phyloP scores from a whole-genome alignment of 1,139 yeast genomes.

The Entelexis paramagnoliae region DNA sequence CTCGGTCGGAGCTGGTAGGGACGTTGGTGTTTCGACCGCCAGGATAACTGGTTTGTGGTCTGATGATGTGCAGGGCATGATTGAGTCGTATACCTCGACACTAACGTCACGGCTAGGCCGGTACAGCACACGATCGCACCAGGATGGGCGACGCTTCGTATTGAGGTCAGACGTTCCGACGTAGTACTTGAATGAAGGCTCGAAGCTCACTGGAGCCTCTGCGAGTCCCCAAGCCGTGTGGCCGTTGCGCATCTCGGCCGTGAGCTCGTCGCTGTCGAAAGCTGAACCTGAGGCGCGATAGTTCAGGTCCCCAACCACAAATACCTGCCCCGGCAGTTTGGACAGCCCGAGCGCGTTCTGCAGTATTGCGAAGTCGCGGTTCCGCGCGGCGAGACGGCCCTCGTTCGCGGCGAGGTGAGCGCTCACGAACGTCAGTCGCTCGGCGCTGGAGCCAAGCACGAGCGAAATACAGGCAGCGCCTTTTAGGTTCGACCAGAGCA shows the following conservation, averaged over 20 bases:
- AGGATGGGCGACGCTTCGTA: constrained; percentile 59
- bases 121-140: constrained; percentile 79
- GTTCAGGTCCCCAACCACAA: constrained; percentile 76
- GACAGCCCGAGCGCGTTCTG: constrained; percentile 27
- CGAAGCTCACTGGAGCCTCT: constrained; percentile 53
- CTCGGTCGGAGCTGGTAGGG: not conserved
- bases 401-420: constrained; percentile 73
- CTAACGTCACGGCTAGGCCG: not conserved
- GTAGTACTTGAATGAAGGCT: constrained; percentile 66
- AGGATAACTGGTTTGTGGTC: constrained; percentile 17
- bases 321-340: constrained; percentile 43
- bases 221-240: constrained; percentile 51
- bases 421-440: constrained; percentile 49
- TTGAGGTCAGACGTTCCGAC: constrained; percentile 41
- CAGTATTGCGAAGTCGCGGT: constrained; percentile 42
- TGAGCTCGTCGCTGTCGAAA: constrained; percentile 48
- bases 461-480: constrained; percentile 53
- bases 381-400: constrained; percentile 46
- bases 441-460: constrained; percentile 34
- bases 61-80: not conserved
- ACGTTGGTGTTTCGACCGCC: not conserved
- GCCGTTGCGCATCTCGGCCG: constrained; percentile 33
- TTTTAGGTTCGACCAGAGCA: constrained; percentile 54
- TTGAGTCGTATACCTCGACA: not conserved
- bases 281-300: constrained; percentile 38